Evolutionary conservation across 371 early-diverging fungal species (phyloP), one percentile per base, ranked within the genome.

Genomic region (Choanephora cucurbitarum): DNA sequence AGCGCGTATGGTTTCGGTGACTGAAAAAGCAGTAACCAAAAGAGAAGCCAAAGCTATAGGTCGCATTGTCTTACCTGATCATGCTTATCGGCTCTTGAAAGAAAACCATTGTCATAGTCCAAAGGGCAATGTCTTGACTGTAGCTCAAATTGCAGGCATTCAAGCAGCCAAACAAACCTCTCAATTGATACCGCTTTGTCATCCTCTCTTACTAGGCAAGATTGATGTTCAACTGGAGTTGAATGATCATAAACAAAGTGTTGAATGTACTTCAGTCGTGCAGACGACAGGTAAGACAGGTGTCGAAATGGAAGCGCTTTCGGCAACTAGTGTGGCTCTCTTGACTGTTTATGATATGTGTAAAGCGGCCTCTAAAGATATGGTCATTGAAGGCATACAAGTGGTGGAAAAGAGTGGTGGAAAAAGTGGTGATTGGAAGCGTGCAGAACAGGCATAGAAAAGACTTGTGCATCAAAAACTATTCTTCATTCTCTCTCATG

Each of bases 281-380:
- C 81, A 83, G 37, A 92, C 92, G 57, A 72, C 78, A 31, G 95
- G 92, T 14, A 84, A 89, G 52, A 97, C 97, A 0, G 97, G 97
- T 15, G 95, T 94, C 0, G 96, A 96, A 57, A 95, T 95, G 92
- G 95, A 94, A 62, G 96, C 95, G 2, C 52, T 95, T 49, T 86
- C 87, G 15, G 94, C 94, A 0, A 93, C 87, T 1, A 87, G 89
- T 7, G 81, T 90, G 0, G 92, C 87, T 1, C 73, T 87, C 1
- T 72, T 89, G 49, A 91, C 93, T 2, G 84, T 93, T 0, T 91
- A 81, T 69, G 93, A 93, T 58, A 93, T 93, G 93, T 91, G 88
- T 57, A 88, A 88, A 50, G 82, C 81, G 11, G 72, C 79, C n/a
- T 66, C 70, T 21, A 73, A 79, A 39, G 63, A 73, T 3, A 82